Conservation (phyloP, 108 stramenopile genomes). For the Cyclotella kingstonii region DNA sequence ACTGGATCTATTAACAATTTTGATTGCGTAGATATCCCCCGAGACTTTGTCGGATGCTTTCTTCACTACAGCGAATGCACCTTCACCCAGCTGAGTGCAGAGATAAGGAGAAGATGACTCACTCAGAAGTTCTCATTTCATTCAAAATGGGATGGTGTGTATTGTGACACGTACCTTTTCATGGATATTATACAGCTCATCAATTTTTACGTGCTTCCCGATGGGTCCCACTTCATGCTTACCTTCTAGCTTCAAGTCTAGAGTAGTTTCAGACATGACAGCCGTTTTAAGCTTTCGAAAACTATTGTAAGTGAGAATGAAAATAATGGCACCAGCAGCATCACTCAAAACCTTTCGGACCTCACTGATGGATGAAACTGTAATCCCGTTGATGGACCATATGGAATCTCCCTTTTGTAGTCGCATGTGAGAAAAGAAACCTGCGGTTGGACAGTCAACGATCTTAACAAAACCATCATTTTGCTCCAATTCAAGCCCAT, state of each 20-base stretch:
- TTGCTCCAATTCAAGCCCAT: slow-evolving; percentile 21
- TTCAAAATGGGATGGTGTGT: not conserved
- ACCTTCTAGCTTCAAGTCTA: slow-evolving; percentile 4
- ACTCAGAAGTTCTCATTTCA: not conserved
- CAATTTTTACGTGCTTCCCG: slow-evolving; percentile 30
- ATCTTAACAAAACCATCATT: slow-evolving; percentile 4
- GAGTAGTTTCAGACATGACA: slow-evolving; percentile 34
- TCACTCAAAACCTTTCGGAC: slow-evolving; percentile 8
- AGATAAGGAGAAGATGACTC: not conserved
- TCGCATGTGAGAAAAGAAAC: slow-evolving; percentile 13
- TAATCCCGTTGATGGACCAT: slow-evolving; percentile 22
- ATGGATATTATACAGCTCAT: slow-evolving; percentile 38
- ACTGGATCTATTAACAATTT: slow-evolving; percentile 52
- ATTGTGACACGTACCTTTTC: slow-evolving; percentile 18
- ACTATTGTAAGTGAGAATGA: slow-evolving; percentile 28
- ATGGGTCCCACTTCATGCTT: slow-evolving; percentile 11
- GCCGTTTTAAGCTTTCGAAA: slow-evolving; percentile 52
- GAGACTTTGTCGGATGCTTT: slow-evolving; percentile 50
- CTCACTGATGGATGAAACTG: slow-evolving; percentile 8
- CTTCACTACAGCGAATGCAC: slow-evolving; percentile 65
- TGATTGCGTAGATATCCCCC: slow-evolving; percentile 52
- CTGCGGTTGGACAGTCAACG: not conserved
- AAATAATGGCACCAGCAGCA: slow-evolving; percentile 9
- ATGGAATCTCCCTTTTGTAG: slow-evolving; percentile 22
- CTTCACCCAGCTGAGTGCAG: slow-evolving; percentile 57